Evolutionary conservation across 2,329 filamentous ascomycete genomes (phyloP).

Genomic region (Aspergillus puulaauensis): DNA sequence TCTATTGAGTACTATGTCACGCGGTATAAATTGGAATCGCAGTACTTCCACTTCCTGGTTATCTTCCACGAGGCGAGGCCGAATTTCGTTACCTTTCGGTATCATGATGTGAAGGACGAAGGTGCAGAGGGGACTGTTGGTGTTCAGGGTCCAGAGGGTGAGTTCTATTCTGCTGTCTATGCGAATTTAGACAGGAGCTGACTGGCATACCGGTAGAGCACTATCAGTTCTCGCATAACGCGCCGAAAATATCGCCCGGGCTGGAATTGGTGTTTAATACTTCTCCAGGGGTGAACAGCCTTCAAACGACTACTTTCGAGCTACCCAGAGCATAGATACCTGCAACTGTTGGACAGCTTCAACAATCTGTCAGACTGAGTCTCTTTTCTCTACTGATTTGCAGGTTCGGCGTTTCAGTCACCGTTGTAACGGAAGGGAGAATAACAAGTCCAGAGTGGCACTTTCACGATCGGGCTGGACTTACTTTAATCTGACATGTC

Average conservation of each 20-base stretch:
- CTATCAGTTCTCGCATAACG: neutral
- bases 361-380: too few relatives aligned
- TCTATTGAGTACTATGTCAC: neutral
- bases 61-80: neutral
- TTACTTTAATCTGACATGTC: too few relatives aligned
- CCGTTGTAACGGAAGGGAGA: too few relatives aligned
- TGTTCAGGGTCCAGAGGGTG: neutral
- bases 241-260: neutral
- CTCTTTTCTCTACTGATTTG: too few relatives aligned
- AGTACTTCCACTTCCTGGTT: neutral
- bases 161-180: neutral
- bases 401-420: too few relatives aligned
- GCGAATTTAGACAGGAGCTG: neutral
- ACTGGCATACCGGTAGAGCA: neutral
- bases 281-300: slow-evolving; percentile 21
- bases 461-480: too few relatives aligned
- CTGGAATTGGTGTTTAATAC: slow-evolving; percentile 18
- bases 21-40: neutral
- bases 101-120: neutral
- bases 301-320: slow-evolving; percentile 10
- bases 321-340: neutral
- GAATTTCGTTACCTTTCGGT: neutral
- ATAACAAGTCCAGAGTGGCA: too few relatives aligned
- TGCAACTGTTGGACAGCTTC: too few relatives aligned
- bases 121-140: neutral